phyloP scores from a whole-genome alignment of 1,284 basidiomycete species.

The Agaricales sp. region DNA sequence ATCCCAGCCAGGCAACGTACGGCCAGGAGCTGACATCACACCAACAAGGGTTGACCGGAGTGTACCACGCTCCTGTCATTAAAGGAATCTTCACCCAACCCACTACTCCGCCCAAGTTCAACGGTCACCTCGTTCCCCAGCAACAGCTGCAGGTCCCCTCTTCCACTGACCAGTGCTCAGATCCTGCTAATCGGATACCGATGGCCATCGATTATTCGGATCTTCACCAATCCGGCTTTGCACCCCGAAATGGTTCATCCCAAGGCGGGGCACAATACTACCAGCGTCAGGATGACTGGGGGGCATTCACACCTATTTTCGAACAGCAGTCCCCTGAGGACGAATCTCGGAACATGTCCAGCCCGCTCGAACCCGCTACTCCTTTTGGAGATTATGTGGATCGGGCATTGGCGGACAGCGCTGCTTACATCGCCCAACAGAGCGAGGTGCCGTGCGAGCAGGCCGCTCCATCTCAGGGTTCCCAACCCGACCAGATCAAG shows the following conservation, averaged over 20 bases:
- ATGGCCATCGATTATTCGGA: slow-evolving; percentile 2
- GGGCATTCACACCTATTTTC: slow-evolving; percentile 50
- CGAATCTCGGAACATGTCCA: slow-evolving; percentile 27
- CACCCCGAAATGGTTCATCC: background rate
- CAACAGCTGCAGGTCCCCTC: background rate
- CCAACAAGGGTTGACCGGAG: slow-evolving; percentile 50
- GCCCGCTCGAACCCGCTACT: slow-evolving; percentile 61
- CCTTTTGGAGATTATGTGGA: slow-evolving; percentile 69
- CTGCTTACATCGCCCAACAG: background rate
- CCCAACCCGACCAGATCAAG: slow-evolving; percentile 7
- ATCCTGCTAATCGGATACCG: background rate
- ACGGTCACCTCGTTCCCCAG: slow-evolving; percentile 25
- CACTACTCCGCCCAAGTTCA: slow-evolving; percentile 14
- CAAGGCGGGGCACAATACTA: slow-evolving; percentile 14
- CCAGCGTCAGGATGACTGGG: slow-evolving; percentile 28
- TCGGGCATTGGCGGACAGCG: slow-evolving; percentile 39
- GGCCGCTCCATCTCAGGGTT: background rate
- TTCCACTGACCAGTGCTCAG: slow-evolving; percentile 16
- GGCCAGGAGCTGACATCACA: slow-evolving; percentile 44
- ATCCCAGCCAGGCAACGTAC: slow-evolving; percentile 15
- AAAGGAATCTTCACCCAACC: slow-evolving; percentile 20
- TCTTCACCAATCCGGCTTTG: background rate
- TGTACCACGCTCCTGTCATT: slow-evolving; percentile 25
- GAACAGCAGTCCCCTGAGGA: slow-evolving; percentile 59
- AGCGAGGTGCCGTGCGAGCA: background rate